phyloP scores from a whole-genome alignment of 139 green algal genomes.

The Chlorella sp. region DNA sequence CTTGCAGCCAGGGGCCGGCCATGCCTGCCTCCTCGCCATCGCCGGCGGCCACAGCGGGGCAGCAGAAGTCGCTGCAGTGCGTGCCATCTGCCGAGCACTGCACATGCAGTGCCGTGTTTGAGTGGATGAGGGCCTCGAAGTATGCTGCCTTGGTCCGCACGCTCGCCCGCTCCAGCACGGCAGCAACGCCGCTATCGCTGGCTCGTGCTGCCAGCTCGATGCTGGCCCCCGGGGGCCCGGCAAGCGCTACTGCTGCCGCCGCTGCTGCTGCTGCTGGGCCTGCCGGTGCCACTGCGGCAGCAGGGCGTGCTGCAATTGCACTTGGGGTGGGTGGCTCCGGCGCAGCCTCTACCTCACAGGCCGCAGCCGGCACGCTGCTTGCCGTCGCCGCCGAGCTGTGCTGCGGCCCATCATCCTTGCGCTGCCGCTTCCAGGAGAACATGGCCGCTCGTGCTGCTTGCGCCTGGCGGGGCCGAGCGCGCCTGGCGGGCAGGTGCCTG shows the following conservation, averaged over 20 bases:
- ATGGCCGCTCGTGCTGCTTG: background rate
- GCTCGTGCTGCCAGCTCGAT: background rate
- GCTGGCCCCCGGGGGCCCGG: background rate
- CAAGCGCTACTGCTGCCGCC: background rate
- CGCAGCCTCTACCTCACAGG: background rate
- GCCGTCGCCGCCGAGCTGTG: background rate
- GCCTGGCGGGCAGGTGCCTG: no score
- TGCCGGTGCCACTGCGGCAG: background rate
- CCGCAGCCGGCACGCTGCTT: no score
- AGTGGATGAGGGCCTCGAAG: slow-evolving; percentile 40
- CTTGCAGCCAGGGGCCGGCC: background rate
- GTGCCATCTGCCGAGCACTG: background rate
- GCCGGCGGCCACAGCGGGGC: background rate
- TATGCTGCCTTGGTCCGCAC: slow-evolving; percentile 33
- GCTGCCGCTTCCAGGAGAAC: slow-evolving; percentile 21
- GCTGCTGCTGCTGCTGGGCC: slow-evolving; percentile 1
- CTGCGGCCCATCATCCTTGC: background rate
- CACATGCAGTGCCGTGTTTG: slow-evolving; percentile 18
- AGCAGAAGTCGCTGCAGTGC: background rate
- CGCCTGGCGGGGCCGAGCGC: no score
- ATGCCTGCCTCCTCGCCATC: background rate
- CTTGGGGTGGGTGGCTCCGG: background rate
- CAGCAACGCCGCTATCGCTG: no score
- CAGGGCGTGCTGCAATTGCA: background rate
- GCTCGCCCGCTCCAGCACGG: background rate